phyloP scores from a whole-genome alignment of 2,329 filamentous ascomycete species.

The Colletotrichum godetiae region DNA sequence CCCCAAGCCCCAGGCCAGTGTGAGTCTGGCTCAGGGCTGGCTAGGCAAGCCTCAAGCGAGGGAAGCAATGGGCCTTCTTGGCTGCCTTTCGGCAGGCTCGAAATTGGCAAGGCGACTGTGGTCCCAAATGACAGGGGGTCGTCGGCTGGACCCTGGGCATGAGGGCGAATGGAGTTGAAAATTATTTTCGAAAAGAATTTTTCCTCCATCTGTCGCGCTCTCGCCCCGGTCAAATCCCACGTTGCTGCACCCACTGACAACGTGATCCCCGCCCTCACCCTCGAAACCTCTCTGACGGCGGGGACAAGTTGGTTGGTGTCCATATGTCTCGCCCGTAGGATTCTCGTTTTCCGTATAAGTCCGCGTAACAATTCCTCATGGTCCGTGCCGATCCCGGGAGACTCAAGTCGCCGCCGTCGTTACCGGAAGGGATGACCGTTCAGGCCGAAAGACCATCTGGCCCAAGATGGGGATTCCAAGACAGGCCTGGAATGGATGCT shows the following conservation, averaged over 20 bases:
- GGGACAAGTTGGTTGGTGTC: background rate
- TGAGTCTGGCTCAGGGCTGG: constrained; percentile 6
- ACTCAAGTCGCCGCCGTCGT: constrained; percentile 9
- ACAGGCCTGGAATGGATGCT: constrained; percentile 17
- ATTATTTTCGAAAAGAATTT: constrained; percentile 18
- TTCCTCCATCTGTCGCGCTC: background rate
- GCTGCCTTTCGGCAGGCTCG: constrained; percentile 8
- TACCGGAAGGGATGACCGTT: constrained; percentile 14
- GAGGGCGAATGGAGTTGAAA: constrained; percentile 10
- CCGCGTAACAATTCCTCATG: background rate
- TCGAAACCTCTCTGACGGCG: constrained; percentile 2
- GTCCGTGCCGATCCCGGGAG: constrained; percentile 5
- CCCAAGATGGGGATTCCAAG: constrained; percentile 27
- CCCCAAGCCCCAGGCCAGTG: constrained; percentile 1
- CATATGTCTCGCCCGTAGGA: background rate
- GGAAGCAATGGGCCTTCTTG: constrained; percentile 4
- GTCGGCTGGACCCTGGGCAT: constrained; percentile 26
- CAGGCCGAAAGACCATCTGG: constrained; percentile 20
- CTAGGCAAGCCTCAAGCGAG: constrained; percentile 7
- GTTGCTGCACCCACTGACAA: constrained; percentile 19
- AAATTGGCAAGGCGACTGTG: constrained; percentile 29
- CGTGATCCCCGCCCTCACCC: background rate
- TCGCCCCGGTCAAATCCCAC: constrained; percentile 22
- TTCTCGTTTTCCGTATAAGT: background rate
- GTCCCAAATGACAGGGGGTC: constrained; percentile 12